Base-by-base conservation (phyloP, 805 yeast species). In the Millerozyma miso region DNA sequence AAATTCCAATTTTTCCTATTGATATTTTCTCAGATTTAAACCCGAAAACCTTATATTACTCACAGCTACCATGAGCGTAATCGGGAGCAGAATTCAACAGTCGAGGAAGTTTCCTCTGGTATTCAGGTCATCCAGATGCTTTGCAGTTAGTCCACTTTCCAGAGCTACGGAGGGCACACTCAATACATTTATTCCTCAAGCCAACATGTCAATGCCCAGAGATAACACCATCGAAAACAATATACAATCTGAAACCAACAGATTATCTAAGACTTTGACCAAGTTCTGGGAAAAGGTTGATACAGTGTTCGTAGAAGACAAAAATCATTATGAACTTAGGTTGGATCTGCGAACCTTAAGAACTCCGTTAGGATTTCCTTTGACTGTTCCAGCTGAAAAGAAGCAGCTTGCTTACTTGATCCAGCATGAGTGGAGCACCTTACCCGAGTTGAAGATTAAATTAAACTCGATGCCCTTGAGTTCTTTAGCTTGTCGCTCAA, bases 391-490 rank as follows among this genome's bases (percentile, higher is more conserved):
- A 3, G 55, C 59, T 19, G 48, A 65, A 5, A 82, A 83, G 55
- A 67, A 68, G 45, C 65, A 79, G 7, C 67, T 93, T 49, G 97
- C 97, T 0, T 72, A 81, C 48, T 62, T 91, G 53, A 69, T 93
- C 31, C 81, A 81, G 33, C 88, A 88, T 55, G 99, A 93, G 65
- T 93, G 99, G 99, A 74, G 79, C 43, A 76, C 77, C 33, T 66
- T 93, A 43, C 77, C 91, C 2, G 74, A 74, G 44, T 71, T 83
- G 47, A 65, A 63, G 47, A 78, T 90, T 54, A 85, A 84, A 60
- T 83, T 89, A 14, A 87, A 85, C 56, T 69, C 85, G 32, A 73
- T 93, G 35, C 98, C 98, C 0, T 65, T 93, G 46, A 93, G 99
- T 0, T 87, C 97, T 0, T 65, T 93, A 41, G 82, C 85, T 3